A percentile compares a stretch with the other conserved stretches of the same genome.
Evolutionary conservation across 2,329 filamentous ascomycete genomes (phyloP).

Genomic region (Whalleya microplaca): DNA sequence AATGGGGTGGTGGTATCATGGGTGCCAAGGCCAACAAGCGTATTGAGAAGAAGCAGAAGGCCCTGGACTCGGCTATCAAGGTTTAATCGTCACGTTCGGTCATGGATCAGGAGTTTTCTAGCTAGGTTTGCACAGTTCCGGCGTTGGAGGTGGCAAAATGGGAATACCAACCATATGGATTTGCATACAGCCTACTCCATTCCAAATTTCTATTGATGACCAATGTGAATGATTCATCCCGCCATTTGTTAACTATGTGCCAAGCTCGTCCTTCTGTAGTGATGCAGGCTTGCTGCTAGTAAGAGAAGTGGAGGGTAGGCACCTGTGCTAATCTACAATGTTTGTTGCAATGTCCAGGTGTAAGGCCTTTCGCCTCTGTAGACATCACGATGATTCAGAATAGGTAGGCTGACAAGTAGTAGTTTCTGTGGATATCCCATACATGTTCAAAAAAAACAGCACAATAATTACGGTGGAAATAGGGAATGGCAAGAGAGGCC

Average conservation of each 20-base stretch:
- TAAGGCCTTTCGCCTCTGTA: too few relatives aligned
- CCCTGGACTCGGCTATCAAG: conserved; percentile 93
- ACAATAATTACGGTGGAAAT: too few relatives aligned
- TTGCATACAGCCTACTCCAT: conserved; percentile 39
- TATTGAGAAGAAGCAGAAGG: conserved; percentile 88
- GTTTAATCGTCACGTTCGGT: conserved; percentile 64
- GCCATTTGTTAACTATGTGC: not conserved
- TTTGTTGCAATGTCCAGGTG: too few relatives aligned
- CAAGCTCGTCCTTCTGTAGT: not conserved
- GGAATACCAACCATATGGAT: conserved; percentile 42
- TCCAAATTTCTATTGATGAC: conserved; percentile 31
- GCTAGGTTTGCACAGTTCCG: conserved; percentile 40
- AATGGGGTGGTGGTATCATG: conserved; percentile 99
- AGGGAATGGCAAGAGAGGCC: too few relatives aligned
- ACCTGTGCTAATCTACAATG: too few relatives aligned
- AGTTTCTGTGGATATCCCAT: too few relatives aligned
- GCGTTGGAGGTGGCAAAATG: conserved; percentile 43
- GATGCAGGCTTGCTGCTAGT: too few relatives aligned
- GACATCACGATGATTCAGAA: too few relatives aligned
- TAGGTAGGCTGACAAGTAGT: too few relatives aligned
- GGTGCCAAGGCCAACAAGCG: conserved; percentile 85
- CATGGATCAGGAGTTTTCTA: conserved; percentile 39
- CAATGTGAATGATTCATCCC: conserved; percentile 32
- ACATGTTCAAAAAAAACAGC: too few relatives aligned
- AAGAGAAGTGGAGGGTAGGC: not conserved